Conservation (phyloP, 2,329 filamentous ascomycete genomes). For the Cladosporium sp. region DNA sequence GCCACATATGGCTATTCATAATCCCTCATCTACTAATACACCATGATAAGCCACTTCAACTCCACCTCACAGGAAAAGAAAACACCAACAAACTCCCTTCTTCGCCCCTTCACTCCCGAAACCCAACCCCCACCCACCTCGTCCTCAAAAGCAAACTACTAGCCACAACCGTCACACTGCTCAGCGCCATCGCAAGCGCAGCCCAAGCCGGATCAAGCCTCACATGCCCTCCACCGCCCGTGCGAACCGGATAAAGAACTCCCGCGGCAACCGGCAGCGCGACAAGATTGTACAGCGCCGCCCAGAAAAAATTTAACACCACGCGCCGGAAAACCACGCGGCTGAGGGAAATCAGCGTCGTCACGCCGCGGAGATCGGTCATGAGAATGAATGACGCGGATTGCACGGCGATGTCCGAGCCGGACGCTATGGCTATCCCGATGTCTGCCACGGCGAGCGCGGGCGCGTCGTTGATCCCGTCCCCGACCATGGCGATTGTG, state of each 20-base stretch:
- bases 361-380: conserved; percentile 62
- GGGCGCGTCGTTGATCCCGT: conserved; percentile 82
- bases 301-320: conserved; percentile 82
- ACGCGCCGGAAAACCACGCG: conserved; percentile 70
- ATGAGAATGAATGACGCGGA: conserved; percentile 78
- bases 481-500: conserved; percentile 77
- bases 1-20: too few relatives aligned
- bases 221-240: conserved; percentile 48
- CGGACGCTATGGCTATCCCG: conserved; percentile 74
- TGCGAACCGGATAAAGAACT: conserved; percentile 60
- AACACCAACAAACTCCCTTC: too few relatives aligned
- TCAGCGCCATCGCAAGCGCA: conserved; percentile 84
- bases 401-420: conserved; percentile 77
- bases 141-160: conserved; percentile 71
- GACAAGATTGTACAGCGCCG: conserved; percentile 72
- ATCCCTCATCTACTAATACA: too few relatives aligned
- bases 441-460: conserved; percentile 76
- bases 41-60: too few relatives aligned
- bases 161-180: conserved; percentile 80
- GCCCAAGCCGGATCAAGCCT: conserved; percentile 78
- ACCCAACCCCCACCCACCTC: conserved; percentile 40
- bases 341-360: conserved; percentile 69
- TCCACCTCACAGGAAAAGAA: too few relatives aligned
- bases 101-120: too few relatives aligned
- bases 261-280: conserved; percentile 79